phyloP scores from a whole-genome alignment of 768 basidiomycete genomes.

The Tulasnella sp. region DNA sequence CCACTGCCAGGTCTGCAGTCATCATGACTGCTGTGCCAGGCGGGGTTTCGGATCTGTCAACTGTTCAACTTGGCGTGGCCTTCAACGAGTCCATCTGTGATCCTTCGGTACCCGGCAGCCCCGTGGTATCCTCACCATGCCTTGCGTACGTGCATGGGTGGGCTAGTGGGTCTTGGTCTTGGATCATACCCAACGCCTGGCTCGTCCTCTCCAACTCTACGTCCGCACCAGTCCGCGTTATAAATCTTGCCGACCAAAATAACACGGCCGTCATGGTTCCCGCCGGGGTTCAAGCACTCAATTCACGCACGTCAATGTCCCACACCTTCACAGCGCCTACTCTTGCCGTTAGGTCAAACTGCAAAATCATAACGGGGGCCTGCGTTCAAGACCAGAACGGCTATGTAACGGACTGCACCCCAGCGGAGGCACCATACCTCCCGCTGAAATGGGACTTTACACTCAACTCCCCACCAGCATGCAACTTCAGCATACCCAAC shows the following conservation, averaged over 20 bases:
- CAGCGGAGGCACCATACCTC: neutral
- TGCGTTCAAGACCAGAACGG: neutral
- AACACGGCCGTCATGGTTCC: neutral
- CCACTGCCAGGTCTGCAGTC: neutral
- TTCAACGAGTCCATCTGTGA: neutral
- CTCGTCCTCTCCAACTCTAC: neutral
- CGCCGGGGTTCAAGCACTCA: neutral
- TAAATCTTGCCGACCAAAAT: neutral
- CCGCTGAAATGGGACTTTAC: neutral
- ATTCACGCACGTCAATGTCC: slow-evolving; percentile 3
- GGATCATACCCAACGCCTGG: neutral
- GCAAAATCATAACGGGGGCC: neutral
- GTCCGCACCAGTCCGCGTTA: neutral
- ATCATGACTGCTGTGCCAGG: neutral
- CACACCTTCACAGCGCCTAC: neutral
- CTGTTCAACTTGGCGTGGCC: neutral
- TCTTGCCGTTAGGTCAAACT: neutral
- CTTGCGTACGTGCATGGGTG: neutral
- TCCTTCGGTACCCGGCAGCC: neutral
- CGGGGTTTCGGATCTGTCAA: neutral
- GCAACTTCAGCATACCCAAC: neutral
- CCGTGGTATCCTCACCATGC: neutral
- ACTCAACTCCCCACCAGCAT: neutral
- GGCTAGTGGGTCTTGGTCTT: neutral
- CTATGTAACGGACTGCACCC: neutral